Conservation (phyloP, 2,329 filamentous ascomycete genomes). For the Xylariomycetidae sp. region DNA sequence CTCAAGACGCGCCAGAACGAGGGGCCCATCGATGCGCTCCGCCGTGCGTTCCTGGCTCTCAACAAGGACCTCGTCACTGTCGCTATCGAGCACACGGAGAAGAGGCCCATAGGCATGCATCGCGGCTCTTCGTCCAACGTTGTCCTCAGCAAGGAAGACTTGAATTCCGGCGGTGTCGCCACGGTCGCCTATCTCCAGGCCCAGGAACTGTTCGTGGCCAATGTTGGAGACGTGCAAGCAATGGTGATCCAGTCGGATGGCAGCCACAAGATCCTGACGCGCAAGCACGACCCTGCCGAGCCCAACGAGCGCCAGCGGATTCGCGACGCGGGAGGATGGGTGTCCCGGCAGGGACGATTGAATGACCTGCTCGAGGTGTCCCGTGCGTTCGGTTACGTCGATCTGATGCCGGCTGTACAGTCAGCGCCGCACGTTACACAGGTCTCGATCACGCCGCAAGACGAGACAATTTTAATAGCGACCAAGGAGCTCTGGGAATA, state of each 20-base stretch:
- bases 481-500: slow-evolving; percentile 95
- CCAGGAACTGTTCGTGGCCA: slow-evolving; percentile 88
- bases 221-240: slow-evolving; percentile 93
- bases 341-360: slow-evolving; percentile 87
- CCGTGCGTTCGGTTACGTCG: slow-evolving; percentile 89
- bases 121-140: slow-evolving; percentile 62
- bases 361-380: slow-evolving; percentile 91
- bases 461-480: slow-evolving; percentile 89
- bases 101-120: slow-evolving; percentile 60
- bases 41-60: slow-evolving; percentile 78
- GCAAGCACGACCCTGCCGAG: slow-evolving; percentile 90
- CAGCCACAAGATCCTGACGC: slow-evolving; percentile 73
- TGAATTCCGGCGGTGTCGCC: slow-evolving; percentile 84
- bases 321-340: slow-evolving; percentile 89
- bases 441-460: slow-evolving; percentile 73
- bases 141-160: slow-evolving; percentile 79
- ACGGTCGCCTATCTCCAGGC: slow-evolving; percentile 86
- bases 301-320: slow-evolving; percentile 79
- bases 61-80: slow-evolving; percentile 92
- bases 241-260: slow-evolving; percentile 89
- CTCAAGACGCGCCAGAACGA: slow-evolving; percentile 64
- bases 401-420: slow-evolving; percentile 87
- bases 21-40: slow-evolving; percentile 73
- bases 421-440: slow-evolving; percentile 81
- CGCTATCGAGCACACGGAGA: slow-evolving; percentile 73